Evolutionary conservation across 352 stramenopile genomes (phyloP), one percentile per base, ranked within the genome.

Genomic region (Blastocystis sp.): DNA sequence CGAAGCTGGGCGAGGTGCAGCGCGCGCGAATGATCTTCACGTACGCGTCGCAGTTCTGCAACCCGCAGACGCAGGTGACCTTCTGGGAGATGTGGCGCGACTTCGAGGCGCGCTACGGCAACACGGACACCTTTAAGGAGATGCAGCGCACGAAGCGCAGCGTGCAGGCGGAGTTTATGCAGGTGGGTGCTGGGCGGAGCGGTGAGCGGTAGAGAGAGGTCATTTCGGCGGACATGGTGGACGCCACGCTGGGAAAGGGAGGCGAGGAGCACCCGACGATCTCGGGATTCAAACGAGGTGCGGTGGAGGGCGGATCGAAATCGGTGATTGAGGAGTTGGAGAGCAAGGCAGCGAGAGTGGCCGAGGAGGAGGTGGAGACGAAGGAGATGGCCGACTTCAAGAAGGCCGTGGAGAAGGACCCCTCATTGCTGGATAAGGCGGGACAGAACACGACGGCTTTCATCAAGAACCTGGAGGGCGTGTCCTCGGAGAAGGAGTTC

Each of bases 61-160:
- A 99, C 90, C 96, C 96, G 1, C 92, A 95, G n/a, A 91, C 93
- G 40, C 92, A 98, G 86, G 93, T 96, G 1, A 92, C 93, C 41
- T 99, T 98, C 89, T 99, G 97, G 97, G 94, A 93, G 45, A 89
- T 93, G 14, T 99, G 97, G 97, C 92, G 96, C 89, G 28, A 34
- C 28, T 56, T 56, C 48, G 95, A 98, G 79, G 90, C 92, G 52
- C 60, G 34, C 3, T 84, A 99, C 89, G 97, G 97, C 19, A 97
- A 96, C 81, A 96, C 98, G 90, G 96, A 99, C 78, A 98, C 96
- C 17, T 99, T 98, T 91, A 90, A 96, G 23, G 96, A 99, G 89
- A 99, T 99, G 96, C 91, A 99, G 28, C 93, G 96, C 11, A 94
- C 98, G 71, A 98, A 99, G 90, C 93, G 96, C 48, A 96, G 93